Evolutionary conservation across 2,329 filamentous ascomycete genomes (phyloP), one percentile per base, ranked within the genome.

Genomic region (Hymenoscyphus scutula): DNA sequence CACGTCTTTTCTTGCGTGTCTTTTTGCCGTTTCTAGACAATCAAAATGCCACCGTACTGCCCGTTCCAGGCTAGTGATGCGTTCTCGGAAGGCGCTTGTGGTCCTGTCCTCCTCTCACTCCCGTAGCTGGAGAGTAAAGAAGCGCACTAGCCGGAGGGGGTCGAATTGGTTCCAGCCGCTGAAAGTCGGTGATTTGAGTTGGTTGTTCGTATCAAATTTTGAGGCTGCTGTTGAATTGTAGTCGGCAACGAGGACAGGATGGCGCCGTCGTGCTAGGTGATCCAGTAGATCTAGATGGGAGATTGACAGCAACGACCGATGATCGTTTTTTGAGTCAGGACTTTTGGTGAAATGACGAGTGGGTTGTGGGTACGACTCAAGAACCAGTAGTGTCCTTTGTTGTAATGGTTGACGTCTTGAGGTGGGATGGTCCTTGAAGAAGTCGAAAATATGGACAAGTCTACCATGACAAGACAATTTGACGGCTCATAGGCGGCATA

Each of bases 21-120:
- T 53, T 32, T 32, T 48, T 29, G 51, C 32, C 58, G 51, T 64
- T 62, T 64, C 29, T 37, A 23, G n/a, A 27, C 32, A 57, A 34
- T 25, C 17, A 34, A 27, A 34, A 57, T 23, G 34, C 25, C 55
- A 25, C 45, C 25, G 19, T 51, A 51, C 19, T 23, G 19, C 45
- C 45, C 45, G 23, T 23, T 23, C 8, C 25, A 51, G 45, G 23
- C 45, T 51, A 51, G 45, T 51, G 45, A 51, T 51, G 19, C 25
- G 45, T 51, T 13, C 23, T 51, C 13, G 23, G 23, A 23, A 25
- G 11, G 11, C 45, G 25, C 45, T 51, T 51, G 10, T 23, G 10
- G 23, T 51, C 23, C 45, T 51, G 5, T 51, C 23, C 45, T 23
- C 19, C 25, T 51, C 23, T 51, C 25, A 51, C 45, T 51, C 19